phyloP scores from a whole-genome alignment of 2,329 filamentous ascomycete species.

The Calonectria crousiana region DNA sequence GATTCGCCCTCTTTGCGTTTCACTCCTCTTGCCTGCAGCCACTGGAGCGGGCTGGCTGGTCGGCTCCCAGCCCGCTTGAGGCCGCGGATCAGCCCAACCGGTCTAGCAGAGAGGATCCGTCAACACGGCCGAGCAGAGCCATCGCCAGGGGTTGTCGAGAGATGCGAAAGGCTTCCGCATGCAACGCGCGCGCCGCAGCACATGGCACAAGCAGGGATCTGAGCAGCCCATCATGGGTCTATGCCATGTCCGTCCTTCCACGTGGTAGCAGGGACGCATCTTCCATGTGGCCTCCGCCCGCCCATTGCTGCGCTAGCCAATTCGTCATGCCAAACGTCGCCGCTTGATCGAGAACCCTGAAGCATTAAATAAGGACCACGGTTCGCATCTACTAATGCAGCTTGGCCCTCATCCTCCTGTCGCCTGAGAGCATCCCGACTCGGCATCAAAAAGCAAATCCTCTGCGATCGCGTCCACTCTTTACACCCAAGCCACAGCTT shows the following conservation, averaged over 20 bases:
- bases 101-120: background rate
- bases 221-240: background rate
- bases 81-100: background rate
- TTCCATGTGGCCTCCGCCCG: constrained; percentile 14
- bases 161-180: background rate
- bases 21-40: background rate
- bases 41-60: background rate
- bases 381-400: constrained; percentile 4
- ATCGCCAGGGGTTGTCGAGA: background rate
- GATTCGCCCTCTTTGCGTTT: background rate
- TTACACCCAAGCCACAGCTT: background rate
- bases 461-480: constrained; percentile 10
- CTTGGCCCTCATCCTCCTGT: background rate
- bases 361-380: constrained; percentile 8
- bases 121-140: background rate
- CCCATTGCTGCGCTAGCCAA: background rate
- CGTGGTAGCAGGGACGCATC: constrained; percentile 7
- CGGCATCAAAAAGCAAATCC: constrained; percentile 5
- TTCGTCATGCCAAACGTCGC: background rate
- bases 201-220: constrained; percentile 6
- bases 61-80: background rate
- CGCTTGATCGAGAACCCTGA: background rate
- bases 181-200: background rate
- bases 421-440: background rate
- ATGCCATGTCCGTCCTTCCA: background rate